phyloP scores from a whole-genome alignment of 106 monocot genomes.

The Acorus calamus region DNA sequence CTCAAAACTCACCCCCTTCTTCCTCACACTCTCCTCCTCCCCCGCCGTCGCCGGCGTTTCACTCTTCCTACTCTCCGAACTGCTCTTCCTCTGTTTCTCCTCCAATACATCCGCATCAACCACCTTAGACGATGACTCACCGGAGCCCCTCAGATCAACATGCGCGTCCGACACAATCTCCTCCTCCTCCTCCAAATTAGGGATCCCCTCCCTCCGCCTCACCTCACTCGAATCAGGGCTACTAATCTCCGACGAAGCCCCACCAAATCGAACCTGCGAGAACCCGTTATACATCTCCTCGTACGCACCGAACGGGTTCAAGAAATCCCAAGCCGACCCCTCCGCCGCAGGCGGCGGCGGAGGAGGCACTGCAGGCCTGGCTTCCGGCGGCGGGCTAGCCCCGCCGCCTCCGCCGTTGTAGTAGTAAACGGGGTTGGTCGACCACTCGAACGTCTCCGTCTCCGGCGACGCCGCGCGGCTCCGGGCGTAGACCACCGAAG shows the following conservation, averaged over 20 bases:
- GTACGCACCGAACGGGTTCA: conserved; percentile 57
- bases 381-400: conserved; percentile 2
- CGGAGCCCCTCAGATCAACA: no score
- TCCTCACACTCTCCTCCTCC: conserved; percentile 20
- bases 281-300: conserved; percentile 31
- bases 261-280: conserved; percentile 3
- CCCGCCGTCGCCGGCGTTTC: conserved; percentile 4
- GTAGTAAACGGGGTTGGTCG: conserved; percentile 2
- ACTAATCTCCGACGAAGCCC: conserved; percentile 14
- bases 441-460: not conserved
- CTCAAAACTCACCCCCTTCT: conserved; percentile 42
- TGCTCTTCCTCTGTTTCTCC: conserved; percentile 13
- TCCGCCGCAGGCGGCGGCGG: conserved; percentile 36
- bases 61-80: conserved; percentile 3
- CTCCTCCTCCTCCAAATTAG: conserved; percentile 74
- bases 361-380: conserved; percentile 17
- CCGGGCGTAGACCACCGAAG: conserved; percentile 24
- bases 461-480: not conserved
- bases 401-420: not conserved
- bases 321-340: conserved; percentile 61
- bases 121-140: not conserved
- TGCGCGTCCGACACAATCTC: not conserved
- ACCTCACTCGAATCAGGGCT: conserved; percentile 65
- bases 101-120: conserved; percentile 1
- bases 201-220: conserved; percentile 80